Base-by-base conservation (phyloP, 2,329 filamentous ascomycete genomes). In the Scytalidium lignicola region DNA sequence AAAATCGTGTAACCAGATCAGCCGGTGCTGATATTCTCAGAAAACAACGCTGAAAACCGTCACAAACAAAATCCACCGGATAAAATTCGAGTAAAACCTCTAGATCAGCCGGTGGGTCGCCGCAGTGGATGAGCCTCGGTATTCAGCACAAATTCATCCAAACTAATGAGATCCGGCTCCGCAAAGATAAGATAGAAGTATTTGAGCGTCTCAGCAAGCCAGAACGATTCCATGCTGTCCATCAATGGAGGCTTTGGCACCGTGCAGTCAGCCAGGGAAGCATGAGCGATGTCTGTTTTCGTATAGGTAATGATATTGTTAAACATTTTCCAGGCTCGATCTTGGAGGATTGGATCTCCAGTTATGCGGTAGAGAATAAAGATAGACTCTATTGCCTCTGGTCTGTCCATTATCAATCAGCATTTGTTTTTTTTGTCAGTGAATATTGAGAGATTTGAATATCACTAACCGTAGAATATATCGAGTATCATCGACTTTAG, bases 151-250 rank as follows among this genome's bases (percentile, higher is more conserved):
- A 73, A 85, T 8, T 84, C 74, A 64, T 86, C 83, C 61, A 86
- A 64, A 61, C 75, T 83, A 26, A 84, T 70, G 23, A 78, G 57
- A 23, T 72, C 70, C 0, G 85, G 81, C 51, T 83, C 78, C 22
- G 80, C 80, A 65, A 88, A 95, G 46, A 95, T 74, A 50, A 95
- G 66, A 64, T 89, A 95, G 56, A 92, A 95, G 63, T 95, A 95
- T 73, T 95, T 95, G 60, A 84, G 55, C 49, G 81, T 77, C 62
- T 85, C 81, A 0, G 81, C 81, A 57, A 83, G 81, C 63, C 82
- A 73, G 62, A 83, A 85, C 54, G 77, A 82, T 62, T 85, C 80
- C 66, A 79, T 78, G 26, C 70, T 69, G 57, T 85, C 95, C 72
- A 43, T 72, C 62, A 44, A 65, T 42, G 18, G 17, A 5, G 41